phyloP scores from a whole-genome alignment of 83 land plant species.

The Picea abies region DNA sequence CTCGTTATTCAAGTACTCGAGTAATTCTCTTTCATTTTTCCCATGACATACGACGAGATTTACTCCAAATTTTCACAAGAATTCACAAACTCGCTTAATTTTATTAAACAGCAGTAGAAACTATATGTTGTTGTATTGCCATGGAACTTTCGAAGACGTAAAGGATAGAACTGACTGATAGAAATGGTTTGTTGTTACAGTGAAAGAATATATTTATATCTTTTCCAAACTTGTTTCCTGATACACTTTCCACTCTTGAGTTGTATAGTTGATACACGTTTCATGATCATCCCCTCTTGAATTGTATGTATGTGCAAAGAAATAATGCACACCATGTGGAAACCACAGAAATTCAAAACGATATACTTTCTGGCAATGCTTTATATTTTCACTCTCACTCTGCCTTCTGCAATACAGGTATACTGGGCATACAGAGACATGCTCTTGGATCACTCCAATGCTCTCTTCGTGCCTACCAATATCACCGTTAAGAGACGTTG shows the following conservation, averaged over 20 bases:
- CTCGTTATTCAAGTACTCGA: no score
- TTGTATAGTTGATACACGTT: neutral
- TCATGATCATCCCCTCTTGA: neutral
- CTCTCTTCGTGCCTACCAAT: slow-evolving; percentile 79
- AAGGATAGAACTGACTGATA: no score
- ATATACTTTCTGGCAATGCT: slow-evolving; percentile 67
- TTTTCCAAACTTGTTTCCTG: no score
- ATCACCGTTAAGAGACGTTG: slow-evolving; percentile 51
- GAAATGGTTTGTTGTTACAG: slow-evolving; percentile 89
- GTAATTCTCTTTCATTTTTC: no score
- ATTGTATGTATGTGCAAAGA: slow-evolving; percentile 41
- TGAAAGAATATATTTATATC: slow-evolving; percentile 41
- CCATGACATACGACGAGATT: no score
- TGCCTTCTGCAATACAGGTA: slow-evolving; percentile 71
- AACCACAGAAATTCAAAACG: slow-evolving; percentile 81
- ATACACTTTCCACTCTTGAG: neutral
- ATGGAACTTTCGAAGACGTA: no score
- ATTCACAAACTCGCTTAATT: no score
- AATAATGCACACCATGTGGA: slow-evolving; percentile 95
- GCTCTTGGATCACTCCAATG: slow-evolving; percentile 75
- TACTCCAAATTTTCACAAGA: no score
- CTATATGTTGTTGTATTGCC: no score
- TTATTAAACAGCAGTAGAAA: no score
- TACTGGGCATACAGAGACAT: slow-evolving; percentile 86
- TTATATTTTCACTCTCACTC: slow-evolving; percentile 76